A percentile compares a stretch with the other conserved stretches of the same genome.
These are phyloP conservation scores for Bruguiera gymnorhiza DNA, from an alignment of 345 rosid genomes.

Conservation along the genomic window DNA sequence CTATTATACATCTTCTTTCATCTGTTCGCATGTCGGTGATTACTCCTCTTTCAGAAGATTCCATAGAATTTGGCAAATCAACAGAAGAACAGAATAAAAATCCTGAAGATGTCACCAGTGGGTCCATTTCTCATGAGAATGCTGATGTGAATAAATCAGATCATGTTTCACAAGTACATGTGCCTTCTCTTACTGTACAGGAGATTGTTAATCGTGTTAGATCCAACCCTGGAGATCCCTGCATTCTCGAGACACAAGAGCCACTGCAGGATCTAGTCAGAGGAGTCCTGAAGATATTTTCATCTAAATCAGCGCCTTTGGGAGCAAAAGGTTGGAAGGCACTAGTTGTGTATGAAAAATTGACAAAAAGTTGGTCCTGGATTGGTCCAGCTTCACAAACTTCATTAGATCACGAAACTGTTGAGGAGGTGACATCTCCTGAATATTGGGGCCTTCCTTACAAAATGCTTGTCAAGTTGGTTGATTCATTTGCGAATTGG, in stretches of 20 bases:
- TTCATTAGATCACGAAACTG: conserved; percentile 55
- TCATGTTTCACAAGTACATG: conserved; percentile 38
- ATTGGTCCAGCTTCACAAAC: conserved; percentile 61
- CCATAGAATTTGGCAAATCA: conserved; percentile 52
- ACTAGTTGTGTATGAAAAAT: conserved; percentile 73
- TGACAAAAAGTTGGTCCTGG: conserved; percentile 92
- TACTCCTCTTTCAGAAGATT: conserved; percentile 57
- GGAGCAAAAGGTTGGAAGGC: conserved; percentile 99
- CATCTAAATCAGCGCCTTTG: conserved; percentile 87
- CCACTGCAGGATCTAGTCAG: conserved; percentile 93
- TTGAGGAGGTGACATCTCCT: conserved; percentile 90
- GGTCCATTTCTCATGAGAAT: conserved; percentile 43
- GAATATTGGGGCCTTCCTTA: conserved; percentile 94
- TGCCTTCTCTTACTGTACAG: conserved; percentile 72
- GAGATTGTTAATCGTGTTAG: conserved; percentile 87
- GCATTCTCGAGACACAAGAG: conserved; percentile 90
- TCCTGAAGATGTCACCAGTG: conserved; percentile 44
- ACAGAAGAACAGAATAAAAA: conserved; percentile 44
- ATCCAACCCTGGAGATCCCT: conserved; percentile 92
- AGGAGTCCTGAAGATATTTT: conserved; percentile 89
- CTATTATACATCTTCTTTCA: conserved; percentile 90
- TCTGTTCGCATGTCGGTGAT: conserved; percentile 91
- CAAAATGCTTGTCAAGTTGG: conserved; percentile 95
- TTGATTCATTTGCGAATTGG: conserved; percentile 96
- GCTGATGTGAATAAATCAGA: conserved; percentile 38